These are phyloP conservation scores for Flaveria sonorensis DNA, from an alignment of 129 eudicot genomes.

Conservation along the genomic window DNA sequence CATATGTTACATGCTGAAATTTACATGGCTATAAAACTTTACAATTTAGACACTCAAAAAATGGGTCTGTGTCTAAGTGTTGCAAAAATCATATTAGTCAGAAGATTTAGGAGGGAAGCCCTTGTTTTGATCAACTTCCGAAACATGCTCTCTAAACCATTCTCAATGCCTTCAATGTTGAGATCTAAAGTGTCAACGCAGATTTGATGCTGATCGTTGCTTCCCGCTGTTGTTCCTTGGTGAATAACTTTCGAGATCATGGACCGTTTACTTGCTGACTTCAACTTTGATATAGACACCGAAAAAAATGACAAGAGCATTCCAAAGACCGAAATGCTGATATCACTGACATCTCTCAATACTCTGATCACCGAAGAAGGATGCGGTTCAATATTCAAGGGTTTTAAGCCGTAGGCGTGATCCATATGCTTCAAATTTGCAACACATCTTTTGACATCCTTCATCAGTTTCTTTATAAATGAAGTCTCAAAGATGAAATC, in stretches of 20 bases:
- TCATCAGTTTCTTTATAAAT: slow-evolving; percentile 29
- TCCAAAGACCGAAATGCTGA: slow-evolving; percentile 33
- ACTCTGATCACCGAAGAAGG: slow-evolving; percentile 30
- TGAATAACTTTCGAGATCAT: slow-evolving; percentile 40
- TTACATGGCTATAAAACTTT: slow-evolving; percentile 15
- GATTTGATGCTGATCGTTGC: slow-evolving; percentile 25
- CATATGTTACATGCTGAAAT: slow-evolving; percentile 12
- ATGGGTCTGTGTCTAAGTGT: slow-evolving; percentile 1
- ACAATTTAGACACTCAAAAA: slow-evolving; percentile 15
- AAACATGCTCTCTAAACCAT: slow-evolving; percentile 45
- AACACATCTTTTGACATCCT: slow-evolving; percentile 32
- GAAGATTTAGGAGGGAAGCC: slow-evolving; percentile 42
- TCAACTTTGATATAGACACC: slow-evolving; percentile 33
- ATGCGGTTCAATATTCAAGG: slow-evolving; percentile 36
- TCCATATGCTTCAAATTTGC: slow-evolving; percentile 35
- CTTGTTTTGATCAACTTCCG: slow-evolving; percentile 50
- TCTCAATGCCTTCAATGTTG: slow-evolving; percentile 40
- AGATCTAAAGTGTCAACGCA: slow-evolving; percentile 36
- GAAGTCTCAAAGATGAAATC: slow-evolving; percentile 30
- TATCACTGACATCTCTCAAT: slow-evolving; percentile 40
- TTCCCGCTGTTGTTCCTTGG: slow-evolving; percentile 4
- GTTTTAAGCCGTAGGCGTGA: background rate
- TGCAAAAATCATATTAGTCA: slow-evolving; percentile 14
- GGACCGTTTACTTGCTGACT: slow-evolving; percentile 41
- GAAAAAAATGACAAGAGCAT: slow-evolving; percentile 39